Base-by-base conservation (phyloP, 1,139 yeast genomes). In the Arxiozyma slooffiae region DNA sequence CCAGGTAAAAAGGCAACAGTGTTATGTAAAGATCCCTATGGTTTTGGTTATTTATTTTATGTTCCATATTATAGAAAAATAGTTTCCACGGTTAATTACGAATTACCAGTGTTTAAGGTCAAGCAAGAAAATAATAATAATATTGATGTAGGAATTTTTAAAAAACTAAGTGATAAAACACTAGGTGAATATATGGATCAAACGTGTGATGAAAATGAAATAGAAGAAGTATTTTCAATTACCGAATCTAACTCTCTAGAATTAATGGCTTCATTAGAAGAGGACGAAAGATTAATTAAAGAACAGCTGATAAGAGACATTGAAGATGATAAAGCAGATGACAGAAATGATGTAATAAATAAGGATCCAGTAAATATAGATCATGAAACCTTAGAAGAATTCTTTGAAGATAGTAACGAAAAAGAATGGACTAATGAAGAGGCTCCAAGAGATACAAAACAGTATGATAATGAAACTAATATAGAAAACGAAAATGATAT, bases 41-140 rank as follows among this genome's bases (percentile, higher is more conserved):
- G 49, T 1, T 46, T 38, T 46, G 50, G 48, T 11, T 50, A 46
- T 24, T 21, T 16, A 4, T 49, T 46, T 21, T 46, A 47, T 20
- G 9, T 49, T 16, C 49, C 52, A 17, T 44, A 46, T 39, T 26
- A 43, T 1, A 41, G 22, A 21, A 44, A 49, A 23, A 40, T 49
- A 4, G 20, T 46, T 20, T 45, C 36, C n/a, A 24, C 48, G 1
- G 22, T 46, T 16, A 30, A 41, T 46, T 48, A 41, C 24, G 30
- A 26, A 8, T 11, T 8, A 26, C 18, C 36, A 20, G 21, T 8
- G 4, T 7, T 26, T 26, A 18, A 24, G 5, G 3, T 37, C 17
- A 18, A 9, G 14, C 39, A 49, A 23, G n/a, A 49, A 22, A 26
- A 26, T 38, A 41, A 41, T 11, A 42, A 41, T 36, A 48, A 43